phyloP scores from a whole-genome alignment of 164 flowering plant species.

The Sedum album region DNA sequence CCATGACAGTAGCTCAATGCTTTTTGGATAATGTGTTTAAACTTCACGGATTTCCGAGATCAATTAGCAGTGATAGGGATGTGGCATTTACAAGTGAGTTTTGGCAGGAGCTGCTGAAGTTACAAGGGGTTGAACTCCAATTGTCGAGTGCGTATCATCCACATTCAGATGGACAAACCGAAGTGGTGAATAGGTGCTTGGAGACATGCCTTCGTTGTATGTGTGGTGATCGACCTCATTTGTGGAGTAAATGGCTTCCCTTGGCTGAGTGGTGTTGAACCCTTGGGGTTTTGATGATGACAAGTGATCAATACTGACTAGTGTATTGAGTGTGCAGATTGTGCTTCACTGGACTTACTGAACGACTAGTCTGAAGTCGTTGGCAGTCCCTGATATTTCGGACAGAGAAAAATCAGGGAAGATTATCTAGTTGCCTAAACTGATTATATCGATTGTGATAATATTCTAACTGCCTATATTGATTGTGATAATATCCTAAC shows the following conservation, averaged over 20 bases:
- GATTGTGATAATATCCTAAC: no score
- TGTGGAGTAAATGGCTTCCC: neutral
- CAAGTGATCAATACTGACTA: no score
- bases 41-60: neutral
- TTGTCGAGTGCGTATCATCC: neutral
- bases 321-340: no score
- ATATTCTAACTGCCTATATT: no score
- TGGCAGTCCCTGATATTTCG: no score
- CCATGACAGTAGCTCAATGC: no score
- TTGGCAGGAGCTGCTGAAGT: neutral
- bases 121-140: neutral
- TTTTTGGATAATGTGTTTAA: neutral
- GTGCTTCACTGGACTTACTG: no score
- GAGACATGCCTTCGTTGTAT: neutral
- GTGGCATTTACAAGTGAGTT: neutral
- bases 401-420: no score
- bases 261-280: conserved; percentile 5
- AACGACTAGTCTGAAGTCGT: no score
- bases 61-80: neutral
- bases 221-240: neutral
- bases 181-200: neutral
- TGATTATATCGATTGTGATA: no score
- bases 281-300: no score
- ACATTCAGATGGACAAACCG: neutral
- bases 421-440: no score